These are phyloP conservation scores for Xylaria venustula DNA, from an alignment of 495 filamentous ascomycete genomes.

Conservation along the genomic window DNA sequence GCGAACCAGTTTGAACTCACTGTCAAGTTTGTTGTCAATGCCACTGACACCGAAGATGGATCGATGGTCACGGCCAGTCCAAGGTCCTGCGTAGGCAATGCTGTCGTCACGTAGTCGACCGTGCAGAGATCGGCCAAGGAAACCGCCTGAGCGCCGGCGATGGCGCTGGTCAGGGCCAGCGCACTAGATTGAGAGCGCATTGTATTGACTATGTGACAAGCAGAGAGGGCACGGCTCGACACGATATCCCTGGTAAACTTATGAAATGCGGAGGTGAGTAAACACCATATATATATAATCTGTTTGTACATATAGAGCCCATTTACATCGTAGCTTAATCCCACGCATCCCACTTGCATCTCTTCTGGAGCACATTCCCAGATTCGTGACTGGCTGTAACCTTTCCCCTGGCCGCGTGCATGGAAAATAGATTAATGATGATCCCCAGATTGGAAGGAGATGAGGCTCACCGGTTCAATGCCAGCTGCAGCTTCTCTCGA, in stretches of 20 bases:
- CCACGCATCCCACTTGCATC: not conserved
- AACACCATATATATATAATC: not conserved
- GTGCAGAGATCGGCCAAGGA: slow-evolving; percentile 35
- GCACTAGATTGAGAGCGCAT: not conserved
- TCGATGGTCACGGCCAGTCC: slow-evolving; percentile 37
- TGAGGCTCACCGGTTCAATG: no score
- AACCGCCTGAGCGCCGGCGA: not conserved
- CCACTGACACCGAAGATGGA: slow-evolving; percentile 29
- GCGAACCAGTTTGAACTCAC: slow-evolving; percentile 23
- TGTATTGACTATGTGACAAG: not conserved
- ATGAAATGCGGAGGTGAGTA: not conserved
- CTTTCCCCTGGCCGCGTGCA: not conserved
- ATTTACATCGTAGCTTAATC: not conserved
- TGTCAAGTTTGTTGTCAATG: slow-evolving; percentile 31
- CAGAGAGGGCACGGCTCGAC: not conserved
- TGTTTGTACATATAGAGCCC: no score
- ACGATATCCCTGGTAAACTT: not conserved
- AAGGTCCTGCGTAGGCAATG: slow-evolving; percentile 27
- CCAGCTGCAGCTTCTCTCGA: no score
- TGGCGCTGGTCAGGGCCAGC: not conserved
- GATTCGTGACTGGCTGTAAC: not conserved
- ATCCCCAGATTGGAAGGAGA: not conserved
- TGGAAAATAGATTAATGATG: slow-evolving; percentile 5
- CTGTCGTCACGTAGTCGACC: slow-evolving; percentile 22
- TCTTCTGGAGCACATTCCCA: not conserved